Evolutionary conservation across 352 stramenopile genomes (phyloP).

Genomic region (Phytopythium oedochilum): DNA sequence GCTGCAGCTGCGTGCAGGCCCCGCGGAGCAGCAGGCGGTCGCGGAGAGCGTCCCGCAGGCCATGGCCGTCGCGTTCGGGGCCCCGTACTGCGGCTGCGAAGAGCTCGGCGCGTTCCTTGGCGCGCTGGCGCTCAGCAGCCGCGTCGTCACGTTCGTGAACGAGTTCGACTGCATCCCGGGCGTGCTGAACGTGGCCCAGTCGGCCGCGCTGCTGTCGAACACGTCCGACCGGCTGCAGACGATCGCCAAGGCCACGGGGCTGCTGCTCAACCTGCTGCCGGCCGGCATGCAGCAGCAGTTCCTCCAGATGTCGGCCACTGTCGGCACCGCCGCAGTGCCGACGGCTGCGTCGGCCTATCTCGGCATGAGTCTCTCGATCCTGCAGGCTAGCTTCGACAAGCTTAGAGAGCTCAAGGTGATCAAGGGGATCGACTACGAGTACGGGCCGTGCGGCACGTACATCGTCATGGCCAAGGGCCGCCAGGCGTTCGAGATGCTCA

Average conservation of each 20-base stretch:
- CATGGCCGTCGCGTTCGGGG: conserved; percentile 65
- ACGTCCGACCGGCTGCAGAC: conserved; percentile 70
- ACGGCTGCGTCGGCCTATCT: conserved; percentile 66
- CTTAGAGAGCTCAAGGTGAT: conserved; percentile 70
- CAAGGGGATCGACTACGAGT: conserved; percentile 59
- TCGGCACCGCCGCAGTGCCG: conserved; percentile 15
- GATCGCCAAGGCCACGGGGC: conserved; percentile 73
- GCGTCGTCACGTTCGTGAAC: conserved; percentile 77
- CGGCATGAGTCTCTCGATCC: conserved; percentile 68
- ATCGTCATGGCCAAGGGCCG: conserved; percentile 61
- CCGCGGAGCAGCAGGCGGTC: conserved; percentile 12
- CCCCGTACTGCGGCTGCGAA: conserved; percentile 59
- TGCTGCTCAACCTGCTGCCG: conserved; percentile 60
- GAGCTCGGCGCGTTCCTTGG: conserved; percentile 44
- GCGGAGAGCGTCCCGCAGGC: conserved; percentile 25
- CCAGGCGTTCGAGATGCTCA: conserved; percentile 39
- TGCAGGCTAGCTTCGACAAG: conserved; percentile 76
- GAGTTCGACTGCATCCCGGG: conserved; percentile 81
- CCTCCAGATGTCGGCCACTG: conserved; percentile 15
- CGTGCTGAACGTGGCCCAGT: conserved; percentile 77
- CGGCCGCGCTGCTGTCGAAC: conserved; percentile 65
- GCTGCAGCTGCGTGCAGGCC: conserved; percentile 4
- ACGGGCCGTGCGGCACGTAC: conserved; percentile 73
- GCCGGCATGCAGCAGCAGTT: conserved; percentile 61
- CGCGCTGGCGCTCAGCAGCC: conserved; percentile 31